Evolutionary conservation across 345 rosid species (phyloP), one percentile per base, ranked within the genome.

Genomic region (Psidium guajava): DNA sequence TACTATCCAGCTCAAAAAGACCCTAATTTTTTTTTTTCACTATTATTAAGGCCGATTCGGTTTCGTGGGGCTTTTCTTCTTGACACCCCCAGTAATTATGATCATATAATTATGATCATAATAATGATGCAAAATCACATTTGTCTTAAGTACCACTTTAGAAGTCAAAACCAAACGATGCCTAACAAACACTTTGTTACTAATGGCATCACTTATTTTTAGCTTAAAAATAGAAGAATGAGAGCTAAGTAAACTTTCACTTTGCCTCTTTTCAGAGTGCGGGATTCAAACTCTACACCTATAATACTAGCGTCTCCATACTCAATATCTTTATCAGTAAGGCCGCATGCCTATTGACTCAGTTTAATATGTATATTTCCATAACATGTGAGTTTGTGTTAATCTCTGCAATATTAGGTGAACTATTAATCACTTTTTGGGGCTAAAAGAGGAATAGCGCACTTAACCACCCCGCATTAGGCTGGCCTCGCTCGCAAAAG

Each of bases 401-500:
- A 69, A 69, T 69, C 80, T 69, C 47, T 69, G 47, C 47, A 36
- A 69, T 32, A 69, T 18, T 69, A 69, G 80, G 47, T 69, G 80
- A 69, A 36, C 36, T 36, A 36, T 3, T 18, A 42, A 40, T 22
- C 40, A 53, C 42, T 54, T 82, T 40, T 73, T 20, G 13, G 27
- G 40, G 82, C 51, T 52, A 53, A 51, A 24, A 58, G 13, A 36
- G 18, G 47, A 69, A 9, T 25, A 9, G 13, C 10, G 77, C 47
- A 36, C 47, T 18, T 56, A 69, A 36, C 24, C 47, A 18, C 24
- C 80, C 80, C 80, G 47, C 5, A 69, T 69, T 69, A 69, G 77
- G 80, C 80, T 69, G 80, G 82, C 83, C 75, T 36, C 61, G 51
- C 80, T 74, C 82, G 49, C 54, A 32, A 82, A 86, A 89, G 87